Conservation (phyloP, 768 basidiomycete species). For the Rhodotorula kratochvilovae region DNA sequence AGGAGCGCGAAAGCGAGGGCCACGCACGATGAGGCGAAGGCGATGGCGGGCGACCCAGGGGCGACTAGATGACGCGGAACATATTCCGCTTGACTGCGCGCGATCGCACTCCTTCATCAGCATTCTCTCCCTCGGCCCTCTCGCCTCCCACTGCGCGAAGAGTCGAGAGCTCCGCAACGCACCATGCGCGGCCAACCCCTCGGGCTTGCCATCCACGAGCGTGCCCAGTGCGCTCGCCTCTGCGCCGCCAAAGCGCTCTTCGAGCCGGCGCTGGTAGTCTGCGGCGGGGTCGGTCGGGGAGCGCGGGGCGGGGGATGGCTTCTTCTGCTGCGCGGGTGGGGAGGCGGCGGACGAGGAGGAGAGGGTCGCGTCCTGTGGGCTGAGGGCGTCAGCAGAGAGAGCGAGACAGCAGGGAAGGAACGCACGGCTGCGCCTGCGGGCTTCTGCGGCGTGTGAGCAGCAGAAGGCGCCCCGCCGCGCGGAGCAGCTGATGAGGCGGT, state of each 20-base stretch:
- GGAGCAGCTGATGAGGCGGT: not conserved
- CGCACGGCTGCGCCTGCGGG: not conserved
- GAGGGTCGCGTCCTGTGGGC: not conserved
- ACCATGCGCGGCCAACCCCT: conserved; percentile 10
- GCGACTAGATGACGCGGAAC: conserved; percentile 19
- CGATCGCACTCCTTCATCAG: not conserved
- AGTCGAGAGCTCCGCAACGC: not conserved
- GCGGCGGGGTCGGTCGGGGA: not conserved
- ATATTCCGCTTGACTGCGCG: conserved; percentile 12
- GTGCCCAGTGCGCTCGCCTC: conserved; percentile 15
- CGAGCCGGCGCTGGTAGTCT: conserved; percentile 10
- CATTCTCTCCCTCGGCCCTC: too few relatives aligned
- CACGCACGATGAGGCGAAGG: too few relatives aligned
- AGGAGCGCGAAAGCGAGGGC: too few relatives aligned
- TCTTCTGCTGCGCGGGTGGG: too few relatives aligned
- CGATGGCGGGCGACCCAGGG: too few relatives aligned
- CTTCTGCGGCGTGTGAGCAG: not conserved
- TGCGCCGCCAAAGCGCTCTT: conserved; percentile 21
- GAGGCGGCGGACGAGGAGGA: too few relatives aligned
- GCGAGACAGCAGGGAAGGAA: not conserved
- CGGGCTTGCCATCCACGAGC: conserved; percentile 18
- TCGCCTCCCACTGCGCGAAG: too few relatives aligned
- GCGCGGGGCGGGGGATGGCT: not conserved
- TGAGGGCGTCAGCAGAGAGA: not conserved
- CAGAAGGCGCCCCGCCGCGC: not conserved